A percentile compares a stretch with the other conserved stretches of the same genome.
Conservation (phyloP, 306 rosid genomes). For the Cucurbita maxima region DNA sequence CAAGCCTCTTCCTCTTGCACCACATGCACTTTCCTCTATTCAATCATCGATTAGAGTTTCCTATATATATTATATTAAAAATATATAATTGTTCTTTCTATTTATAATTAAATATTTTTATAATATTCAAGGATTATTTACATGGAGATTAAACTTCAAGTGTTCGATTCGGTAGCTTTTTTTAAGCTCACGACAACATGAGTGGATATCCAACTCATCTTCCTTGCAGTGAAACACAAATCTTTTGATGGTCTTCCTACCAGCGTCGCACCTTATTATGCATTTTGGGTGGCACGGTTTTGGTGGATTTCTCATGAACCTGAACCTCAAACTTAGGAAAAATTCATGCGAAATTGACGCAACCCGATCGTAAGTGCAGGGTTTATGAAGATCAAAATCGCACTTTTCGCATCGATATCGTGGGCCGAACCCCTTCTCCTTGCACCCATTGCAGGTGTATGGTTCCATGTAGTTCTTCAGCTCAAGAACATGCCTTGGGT, state of each 20-base stretch:
- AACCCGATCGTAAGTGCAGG: background rate
- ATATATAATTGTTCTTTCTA: too few species aligned
- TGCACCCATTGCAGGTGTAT: conserved; percentile 5
- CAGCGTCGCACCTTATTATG: background rate
- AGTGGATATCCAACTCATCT: background rate
- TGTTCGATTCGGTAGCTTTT: background rate
- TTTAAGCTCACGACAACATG: background rate
- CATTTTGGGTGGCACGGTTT: background rate
- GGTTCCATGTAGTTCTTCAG: background rate
- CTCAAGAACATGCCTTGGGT: background rate
- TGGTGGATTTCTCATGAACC: background rate
- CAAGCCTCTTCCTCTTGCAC: background rate
- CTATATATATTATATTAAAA: too few species aligned
- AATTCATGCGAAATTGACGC: background rate
- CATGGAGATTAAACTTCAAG: background rate
- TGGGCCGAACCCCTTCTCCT: conserved; percentile 4
- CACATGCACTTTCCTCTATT: background rate
- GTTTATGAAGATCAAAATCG: conserved; percentile 3
- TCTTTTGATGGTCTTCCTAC: background rate
- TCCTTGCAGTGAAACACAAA: background rate
- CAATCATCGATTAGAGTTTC: too few species aligned
- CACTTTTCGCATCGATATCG: conserved; percentile 8
- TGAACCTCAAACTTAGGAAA: background rate
- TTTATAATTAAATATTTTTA: too few species aligned
- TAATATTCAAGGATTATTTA: too few species aligned